phyloP scores from a whole-genome alignment of 345 rosid genomes.

The Camelina laxa region DNA sequence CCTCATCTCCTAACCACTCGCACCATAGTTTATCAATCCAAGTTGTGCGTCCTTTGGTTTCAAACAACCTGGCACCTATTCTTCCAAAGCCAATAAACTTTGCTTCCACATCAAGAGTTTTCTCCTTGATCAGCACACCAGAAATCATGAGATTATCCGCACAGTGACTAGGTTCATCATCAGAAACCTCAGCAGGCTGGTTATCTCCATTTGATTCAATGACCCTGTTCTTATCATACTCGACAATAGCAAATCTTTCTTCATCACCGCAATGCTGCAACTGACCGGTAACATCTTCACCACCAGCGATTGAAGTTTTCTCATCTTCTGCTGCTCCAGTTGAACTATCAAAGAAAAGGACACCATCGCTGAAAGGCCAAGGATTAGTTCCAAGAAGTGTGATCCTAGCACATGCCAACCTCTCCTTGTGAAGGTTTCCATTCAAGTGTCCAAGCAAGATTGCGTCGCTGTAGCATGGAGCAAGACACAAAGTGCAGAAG shows the following conservation, averaged over 20 bases:
- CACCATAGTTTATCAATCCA: constrained; percentile 80
- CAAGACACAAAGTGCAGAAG: constrained; percentile 87
- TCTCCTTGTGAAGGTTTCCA: constrained; percentile 76
- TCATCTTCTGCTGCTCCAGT: constrained; percentile 47
- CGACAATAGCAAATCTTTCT: constrained; percentile 59
- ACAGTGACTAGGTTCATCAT: constrained; percentile 22
- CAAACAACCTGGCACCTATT: constrained; percentile 62
- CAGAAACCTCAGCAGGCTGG: constrained; percentile 31
- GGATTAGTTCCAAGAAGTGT: constrained; percentile 79
- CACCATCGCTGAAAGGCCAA: constrained; percentile 92
- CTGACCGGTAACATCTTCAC: constrained; percentile 24
- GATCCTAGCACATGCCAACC: constrained; percentile 68
- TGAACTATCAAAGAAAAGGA: constrained; percentile 70
- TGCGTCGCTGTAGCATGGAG: constrained; percentile 79
- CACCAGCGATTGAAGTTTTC: constrained; percentile 32
- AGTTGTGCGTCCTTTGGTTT: constrained; percentile 49
- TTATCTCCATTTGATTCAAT: constrained; percentile 20
- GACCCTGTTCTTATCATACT: constrained; percentile 47
- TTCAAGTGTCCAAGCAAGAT: constrained; percentile 77
- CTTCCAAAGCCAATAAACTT: constrained; percentile 60
- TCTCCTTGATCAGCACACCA: constrained; percentile 61
- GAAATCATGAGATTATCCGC: constrained; percentile 54
- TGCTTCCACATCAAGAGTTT: constrained; percentile 62
- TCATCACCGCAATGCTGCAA: constrained; percentile 45
- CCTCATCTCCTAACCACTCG: constrained; percentile 77